Conservation (phyloP, 2,329 filamentous ascomycete species). For the Teratosphaeriaceae sp. region DNA sequence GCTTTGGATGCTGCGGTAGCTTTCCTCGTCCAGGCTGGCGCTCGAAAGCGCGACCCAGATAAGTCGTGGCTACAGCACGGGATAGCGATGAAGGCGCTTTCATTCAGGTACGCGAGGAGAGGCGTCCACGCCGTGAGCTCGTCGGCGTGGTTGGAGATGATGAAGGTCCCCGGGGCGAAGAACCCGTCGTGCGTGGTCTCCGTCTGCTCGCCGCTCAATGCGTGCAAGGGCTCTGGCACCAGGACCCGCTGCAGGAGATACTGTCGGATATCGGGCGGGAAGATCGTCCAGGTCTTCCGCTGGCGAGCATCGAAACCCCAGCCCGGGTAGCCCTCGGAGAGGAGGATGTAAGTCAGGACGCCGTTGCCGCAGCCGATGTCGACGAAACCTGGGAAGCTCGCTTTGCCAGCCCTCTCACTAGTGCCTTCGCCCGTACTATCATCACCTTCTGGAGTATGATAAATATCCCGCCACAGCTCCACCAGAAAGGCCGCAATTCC, state of each 20-base stretch:
- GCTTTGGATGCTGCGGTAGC: conserved; percentile 21
- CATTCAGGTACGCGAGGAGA: conserved; percentile 68
- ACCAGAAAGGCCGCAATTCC: conserved; percentile 87
- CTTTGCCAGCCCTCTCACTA: conserved; percentile 13
- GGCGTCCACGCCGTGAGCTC: conserved; percentile 96
- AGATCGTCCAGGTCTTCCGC: conserved; percentile 77
- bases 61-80: conserved; percentile 93
- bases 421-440: conserved; percentile 5
- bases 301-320: conserved; percentile 89
- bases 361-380: conserved; percentile 97
- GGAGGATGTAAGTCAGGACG: conserved; percentile 75
- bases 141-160: conserved; percentile 95
- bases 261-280: conserved; percentile 45
- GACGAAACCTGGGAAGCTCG: conserved; percentile 75
- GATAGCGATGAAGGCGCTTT: conserved; percentile 81
- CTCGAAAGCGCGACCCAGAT: conserved; percentile 66
- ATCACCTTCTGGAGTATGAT: conserved; percentile 35
- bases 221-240: conserved; percentile 46
- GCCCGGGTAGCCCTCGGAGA: conserved; percentile 71
- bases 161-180: conserved; percentile 74
- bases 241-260: conserved; percentile 55
- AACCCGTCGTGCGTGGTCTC: conserved; percentile 46
- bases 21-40: conserved; percentile 30
- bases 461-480: conserved; percentile 85
- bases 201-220: no score